These are phyloP conservation scores for Fusarium sp. DNA, from an alignment of 2,329 filamentous ascomycete genomes.

Conservation along the genomic window DNA sequence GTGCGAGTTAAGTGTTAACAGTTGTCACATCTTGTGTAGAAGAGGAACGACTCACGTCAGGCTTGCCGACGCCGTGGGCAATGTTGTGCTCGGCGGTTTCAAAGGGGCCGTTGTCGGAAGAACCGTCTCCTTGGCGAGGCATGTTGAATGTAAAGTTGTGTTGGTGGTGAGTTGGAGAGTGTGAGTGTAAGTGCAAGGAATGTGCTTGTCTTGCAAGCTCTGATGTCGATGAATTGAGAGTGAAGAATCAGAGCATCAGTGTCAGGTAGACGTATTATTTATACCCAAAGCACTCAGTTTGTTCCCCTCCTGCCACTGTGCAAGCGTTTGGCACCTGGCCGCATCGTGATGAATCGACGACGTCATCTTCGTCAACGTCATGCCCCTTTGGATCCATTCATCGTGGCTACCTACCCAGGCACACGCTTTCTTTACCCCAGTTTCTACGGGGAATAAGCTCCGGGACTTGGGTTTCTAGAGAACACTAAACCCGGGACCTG, in stretches of 20 bases:
- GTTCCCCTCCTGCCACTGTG: neutral
- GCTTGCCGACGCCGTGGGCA: conserved; percentile 57
- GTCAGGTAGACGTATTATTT: conserved; percentile 21
- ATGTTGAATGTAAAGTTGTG: conserved; percentile 49
- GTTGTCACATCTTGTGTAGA: neutral
- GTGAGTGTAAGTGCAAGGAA: neutral
- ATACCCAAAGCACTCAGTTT: conserved; percentile 5
- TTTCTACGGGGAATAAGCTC: neutral
- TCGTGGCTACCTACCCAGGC: neutral
- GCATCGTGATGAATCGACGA: conserved; percentile 37
- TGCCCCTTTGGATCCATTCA: neutral
- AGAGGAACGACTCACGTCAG: conserved; percentile 50
- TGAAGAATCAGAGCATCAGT: neutral
- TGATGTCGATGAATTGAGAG: conserved; percentile 5
- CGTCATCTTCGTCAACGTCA: conserved; percentile 39
- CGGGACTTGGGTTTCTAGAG: neutral
- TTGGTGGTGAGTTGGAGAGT: conserved; percentile 7
- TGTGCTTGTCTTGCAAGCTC: neutral
- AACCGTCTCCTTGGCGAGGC: conserved; percentile 64
- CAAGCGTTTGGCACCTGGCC: conserved; percentile 18
- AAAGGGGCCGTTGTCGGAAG: conserved; percentile 60
- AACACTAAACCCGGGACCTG: neutral
- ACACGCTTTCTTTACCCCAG: neutral
- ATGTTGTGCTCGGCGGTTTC: conserved; percentile 56
- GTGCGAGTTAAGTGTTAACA: neutral